A percentile compares a stretch with the other conserved stretches of the same genome.
phyloP scores from a whole-genome alignment of 2,329 filamentous ascomycete species.

The Aspergillus sp. region DNA sequence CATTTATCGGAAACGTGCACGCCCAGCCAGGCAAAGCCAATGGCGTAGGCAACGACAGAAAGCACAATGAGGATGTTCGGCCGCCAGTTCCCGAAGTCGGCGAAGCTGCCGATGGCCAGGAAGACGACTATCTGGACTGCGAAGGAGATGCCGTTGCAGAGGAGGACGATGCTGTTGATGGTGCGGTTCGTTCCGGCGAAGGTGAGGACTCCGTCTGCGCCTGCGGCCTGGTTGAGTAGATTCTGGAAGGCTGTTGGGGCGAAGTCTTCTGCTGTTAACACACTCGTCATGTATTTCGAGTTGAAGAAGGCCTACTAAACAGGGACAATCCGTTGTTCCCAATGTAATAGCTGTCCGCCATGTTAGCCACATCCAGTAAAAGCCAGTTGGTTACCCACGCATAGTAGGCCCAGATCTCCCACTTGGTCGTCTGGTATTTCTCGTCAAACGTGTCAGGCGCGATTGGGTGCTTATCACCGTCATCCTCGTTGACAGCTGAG shows the following conservation, averaged over 20 bases:
- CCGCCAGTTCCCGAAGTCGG: slow-evolving; percentile 57
- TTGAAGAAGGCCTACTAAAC: slow-evolving; percentile 39
- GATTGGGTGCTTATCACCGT: slow-evolving; percentile 29
- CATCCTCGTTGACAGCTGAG: slow-evolving; percentile 4
- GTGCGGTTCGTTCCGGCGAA: slow-evolving; percentile 50
- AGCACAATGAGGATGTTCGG: slow-evolving; percentile 54
- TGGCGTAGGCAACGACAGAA: slow-evolving; percentile 51
- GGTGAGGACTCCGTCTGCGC: slow-evolving; percentile 41
- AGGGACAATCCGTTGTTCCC: slow-evolving; percentile 55
- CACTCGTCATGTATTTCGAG: neutral
- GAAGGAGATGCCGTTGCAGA: slow-evolving; percentile 59
- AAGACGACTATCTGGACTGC: slow-evolving; percentile 52
- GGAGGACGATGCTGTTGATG: slow-evolving; percentile 57
- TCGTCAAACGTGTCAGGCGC: slow-evolving; percentile 49
- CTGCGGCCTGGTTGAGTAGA: slow-evolving; percentile 51
- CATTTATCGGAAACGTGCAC: slow-evolving; percentile 53
- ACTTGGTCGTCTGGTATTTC: slow-evolving; percentile 41
- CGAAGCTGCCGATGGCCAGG: slow-evolving; percentile 38
- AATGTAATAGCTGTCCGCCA: slow-evolving; percentile 48
- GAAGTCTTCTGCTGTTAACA: slow-evolving; percentile 36
- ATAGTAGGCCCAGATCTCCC: slow-evolving; percentile 52
- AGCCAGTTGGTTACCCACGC: slow-evolving; percentile 23
- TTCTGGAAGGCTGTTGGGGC: slow-evolving; percentile 58
- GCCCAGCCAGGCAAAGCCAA: slow-evolving; percentile 59
- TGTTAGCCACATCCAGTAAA: slow-evolving; percentile 10